Conservation (phyloP, 176 grass and related monocot genomes). For the Juncus inflexus region DNA sequence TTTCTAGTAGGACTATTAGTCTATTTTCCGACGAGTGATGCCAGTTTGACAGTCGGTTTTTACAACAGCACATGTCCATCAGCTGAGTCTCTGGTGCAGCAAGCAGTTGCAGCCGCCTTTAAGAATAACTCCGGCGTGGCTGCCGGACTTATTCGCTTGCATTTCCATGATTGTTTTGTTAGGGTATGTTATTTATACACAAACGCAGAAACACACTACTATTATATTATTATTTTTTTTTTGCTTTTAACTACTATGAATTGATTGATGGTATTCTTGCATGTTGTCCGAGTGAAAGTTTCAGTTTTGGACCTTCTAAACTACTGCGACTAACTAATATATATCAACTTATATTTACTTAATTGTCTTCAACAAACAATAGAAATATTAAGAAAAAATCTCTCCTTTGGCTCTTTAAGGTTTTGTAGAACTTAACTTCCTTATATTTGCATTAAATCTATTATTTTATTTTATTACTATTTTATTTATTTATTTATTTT, state of each 20-base stretch:
- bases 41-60: slow-evolving; percentile 47
- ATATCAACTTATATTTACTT: no score
- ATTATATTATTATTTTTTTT: no score
- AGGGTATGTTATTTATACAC: slow-evolving; percentile 26
- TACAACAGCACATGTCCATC: slow-evolving; percentile 50
- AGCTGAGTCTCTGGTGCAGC: slow-evolving; percentile 55
- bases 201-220: no score
- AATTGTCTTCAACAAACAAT: no score
- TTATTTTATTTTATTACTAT: no score
- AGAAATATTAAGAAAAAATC: no score
- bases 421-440: no score
- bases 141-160: slow-evolving; percentile 59
- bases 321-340: not conserved
- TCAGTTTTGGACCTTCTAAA: not conserved
- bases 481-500: no score
- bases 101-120: slow-evolving; percentile 51
- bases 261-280: not conserved
- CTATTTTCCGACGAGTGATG: not conserved
- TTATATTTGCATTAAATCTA: no score
- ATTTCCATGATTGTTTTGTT: slow-evolving; percentile 86
- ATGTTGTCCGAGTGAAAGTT: not conserved
- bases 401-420: no score
- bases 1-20: slow-evolving; percentile 8
- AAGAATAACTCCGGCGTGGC: slow-evolving; percentile 55
- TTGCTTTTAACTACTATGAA: no score